Evolutionary conservation across 805 yeast species (phyloP), one percentile per base, ranked within the genome.

Genomic region (Ogataea chonburiensis): DNA sequence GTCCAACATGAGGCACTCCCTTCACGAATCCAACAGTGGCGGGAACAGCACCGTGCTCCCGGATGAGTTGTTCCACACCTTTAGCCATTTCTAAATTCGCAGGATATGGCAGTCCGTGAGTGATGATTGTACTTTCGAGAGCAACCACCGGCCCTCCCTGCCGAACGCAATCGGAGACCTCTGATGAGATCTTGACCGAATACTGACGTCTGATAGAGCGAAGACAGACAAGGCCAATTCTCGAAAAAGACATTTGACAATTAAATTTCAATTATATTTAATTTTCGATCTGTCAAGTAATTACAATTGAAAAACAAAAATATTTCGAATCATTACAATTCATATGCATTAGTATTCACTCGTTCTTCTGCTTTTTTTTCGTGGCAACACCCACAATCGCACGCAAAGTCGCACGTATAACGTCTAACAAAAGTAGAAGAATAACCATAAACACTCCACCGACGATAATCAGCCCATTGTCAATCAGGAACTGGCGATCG

Each of bases 51-150:
- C 91, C 89, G 22, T 68, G 56, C 0, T 56, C 53, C 27, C 94
- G 67, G 12, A 87, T 71, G 6, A 71, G 63, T 4, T 56, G 40
- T 58, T 87, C 95, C 1, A 85, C 94, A 1, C 66, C 58, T 19
- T 50, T 50, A 0, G 96, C 95, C 87, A 87, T 80, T 17, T 68
- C 67, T 8, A 84, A 52, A 52, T 88, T 87, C 15, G 72, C 71
- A 0, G 96, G 96, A 52, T 62, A 83, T 3, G 96, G 95, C 24
- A 87, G 68, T 1, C 96, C 96, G 63, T 87, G 96, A 5, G 95
- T 82, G 47, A 88, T 76, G 51, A 87, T 88, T 6, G 96, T 87
- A 15, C 88, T 79, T 55, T 88, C 96, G 11, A 87, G 64, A 0
- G 96, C 81, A 3, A 88, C 93, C 5, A 87, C 76, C 0, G 96